Evolutionary conservation across 163 green algal genomes (phyloP), one percentile per base, ranked within the genome.

Genomic region (Chlorella variabilis): DNA sequence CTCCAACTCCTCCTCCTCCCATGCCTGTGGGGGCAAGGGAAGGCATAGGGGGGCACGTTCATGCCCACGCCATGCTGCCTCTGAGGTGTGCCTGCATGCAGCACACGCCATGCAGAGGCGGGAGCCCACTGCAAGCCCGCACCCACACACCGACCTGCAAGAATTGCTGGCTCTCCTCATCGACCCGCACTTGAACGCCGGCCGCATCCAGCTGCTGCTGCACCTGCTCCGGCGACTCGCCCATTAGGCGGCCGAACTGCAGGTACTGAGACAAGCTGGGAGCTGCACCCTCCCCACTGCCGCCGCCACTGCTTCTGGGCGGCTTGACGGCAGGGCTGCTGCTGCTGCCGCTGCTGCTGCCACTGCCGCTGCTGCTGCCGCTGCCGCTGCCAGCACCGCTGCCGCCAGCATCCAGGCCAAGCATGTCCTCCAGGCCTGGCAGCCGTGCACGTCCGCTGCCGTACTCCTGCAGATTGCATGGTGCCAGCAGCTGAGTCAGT

Each of bases 181-280:
- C 83, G 2, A 83, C 56, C 42, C 48, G 17, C 23, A 87, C 76
- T 27, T 9, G n/a, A 11, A 38, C 33, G 27, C 36, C 68, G 31
- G 68, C 71, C 23, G 56, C 13, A 23, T 81, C 54, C 68, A 87
- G 77, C 58, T 81, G 76, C 51, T 71, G 66, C 75, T 77, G 39
- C 48, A 73, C 75, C 23, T 84, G 45, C 59, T 81, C n/a, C 29
- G 75, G 39, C 6, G 15, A 29, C 17, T 87, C 83, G 4, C 83
- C 83, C 54, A 87, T 77, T 11, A 87, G 68, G 45, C 69, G 31
- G 25, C 83, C 83, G 78, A 87, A 87, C 31, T 73, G 21, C 1
- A 87, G 68, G 58, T 84, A 87, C 0, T 82, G 58, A 9, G 27
- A 59, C 42, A 82, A 49, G 0, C 56, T 71, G 48, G 67, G 31